Evolutionary conservation across 768 basidiomycete genomes (phyloP), one percentile per base, ranked within the genome.

Genomic region (Sarcodon aspratus): DNA sequence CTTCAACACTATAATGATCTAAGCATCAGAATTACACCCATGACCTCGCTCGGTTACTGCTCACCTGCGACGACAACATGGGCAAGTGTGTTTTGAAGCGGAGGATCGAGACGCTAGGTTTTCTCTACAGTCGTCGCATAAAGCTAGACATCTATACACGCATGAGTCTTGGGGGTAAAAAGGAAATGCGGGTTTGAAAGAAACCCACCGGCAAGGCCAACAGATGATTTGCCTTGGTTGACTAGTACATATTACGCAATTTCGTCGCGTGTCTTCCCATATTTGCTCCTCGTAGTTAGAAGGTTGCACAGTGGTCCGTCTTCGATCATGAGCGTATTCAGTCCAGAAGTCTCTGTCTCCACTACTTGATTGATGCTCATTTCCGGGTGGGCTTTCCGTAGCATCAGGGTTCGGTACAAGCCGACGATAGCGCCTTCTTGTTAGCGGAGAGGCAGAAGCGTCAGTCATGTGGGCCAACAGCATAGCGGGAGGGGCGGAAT

Each of bases 201-300:
- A 11, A 33, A 59, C 74, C 57, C 50, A 85, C 82, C 85, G 75
- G 61, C 85, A 88, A n/a, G 85, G 85, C 85, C 85, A 89, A 56
- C 84, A 88, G 46, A 89, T 84, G 50, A 89, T 74, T 57, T 83
- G 77, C 45, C 85, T 66, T 27, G 72, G 66, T 49, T 81, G 80
- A n/a, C 67, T 66, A 27, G 79, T 84, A 55, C 85, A 89, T 45
- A 89, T 73, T 6, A 89, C 85, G 57, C 86, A 89, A 27, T 64
- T 58, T 27, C 66, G 56, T 49, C 67, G 40, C 46, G 54, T 54
- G 37, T 67, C 54, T 51, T 47, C 50, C 18, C 50, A 48, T n/a
- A 60, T 47, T 48, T 56, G 54, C 38, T 50, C 44, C 40, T 51
- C 31, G 6, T 46, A 31, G 17, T 17, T 9, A 15, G 15, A 15